These are phyloP conservation scores for Nakazawaea ernobii DNA, from an alignment of 805 yeast species.

Conservation along the genomic window DNA sequence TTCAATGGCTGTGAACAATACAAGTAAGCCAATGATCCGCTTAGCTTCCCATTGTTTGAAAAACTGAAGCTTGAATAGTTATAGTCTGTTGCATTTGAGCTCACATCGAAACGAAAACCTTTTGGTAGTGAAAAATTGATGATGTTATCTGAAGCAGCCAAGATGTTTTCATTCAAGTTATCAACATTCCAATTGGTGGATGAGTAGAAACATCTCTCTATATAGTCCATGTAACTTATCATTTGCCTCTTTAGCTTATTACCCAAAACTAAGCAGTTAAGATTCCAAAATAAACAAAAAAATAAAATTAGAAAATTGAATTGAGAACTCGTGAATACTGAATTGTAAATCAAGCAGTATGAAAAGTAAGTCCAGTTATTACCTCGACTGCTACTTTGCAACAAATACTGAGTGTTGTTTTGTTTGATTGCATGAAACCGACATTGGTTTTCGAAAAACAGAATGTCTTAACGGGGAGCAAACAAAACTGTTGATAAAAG, in stretches of 20 bases:
- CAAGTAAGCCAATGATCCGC: constrained; percentile 80
- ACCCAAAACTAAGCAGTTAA: not conserved
- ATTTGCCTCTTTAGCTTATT: constrained; percentile 26
- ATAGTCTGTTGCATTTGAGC: constrained; percentile 62
- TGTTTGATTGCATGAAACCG: no score
- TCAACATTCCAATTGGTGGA: constrained; percentile 76
- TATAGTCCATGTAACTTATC: constrained; percentile 84
- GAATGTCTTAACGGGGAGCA: no score
- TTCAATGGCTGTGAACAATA: constrained; percentile 59
- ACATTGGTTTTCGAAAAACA: no score
- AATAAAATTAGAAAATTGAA: not conserved
- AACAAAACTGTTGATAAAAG: no score
- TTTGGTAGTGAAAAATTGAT: constrained; percentile 70
- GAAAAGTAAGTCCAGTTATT: no score
- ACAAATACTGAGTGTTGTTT: no score
- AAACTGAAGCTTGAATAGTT: constrained; percentile 72
- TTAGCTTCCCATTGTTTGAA: constrained; percentile 55
- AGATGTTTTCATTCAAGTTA: constrained; percentile 68
- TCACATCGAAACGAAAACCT: constrained; percentile 58
- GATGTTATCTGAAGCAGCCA: constrained; percentile 63
- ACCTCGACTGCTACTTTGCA: no score
- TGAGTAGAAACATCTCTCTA: constrained; percentile 64
- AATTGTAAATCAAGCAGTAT: no score
- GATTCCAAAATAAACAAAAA: not conserved
- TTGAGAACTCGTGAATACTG: not conserved